Percentiles rank a stretch among this genome's conserved stretches.
Evolutionary conservation across 176 grass and related monocot species (phyloP).

Genomic region (Lolium rigidum): DNA sequence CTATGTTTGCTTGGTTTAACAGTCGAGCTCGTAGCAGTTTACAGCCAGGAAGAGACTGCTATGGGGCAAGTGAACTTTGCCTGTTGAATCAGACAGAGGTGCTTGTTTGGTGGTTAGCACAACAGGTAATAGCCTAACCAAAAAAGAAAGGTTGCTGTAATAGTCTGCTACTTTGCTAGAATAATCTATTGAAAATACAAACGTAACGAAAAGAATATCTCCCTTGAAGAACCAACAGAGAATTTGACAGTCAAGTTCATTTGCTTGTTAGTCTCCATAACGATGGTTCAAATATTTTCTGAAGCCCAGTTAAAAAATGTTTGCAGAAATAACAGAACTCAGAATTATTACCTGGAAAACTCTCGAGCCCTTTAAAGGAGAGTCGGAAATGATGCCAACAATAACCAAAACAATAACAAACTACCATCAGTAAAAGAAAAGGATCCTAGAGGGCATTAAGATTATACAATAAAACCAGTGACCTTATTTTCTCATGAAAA

Average conservation of each 20-base stretch:
- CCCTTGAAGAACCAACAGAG: conserved; percentile 4
- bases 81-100: conserved; percentile 16
- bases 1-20: background rate
- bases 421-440: conserved; percentile 39
- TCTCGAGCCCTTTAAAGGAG: conserved; percentile 65
- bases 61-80: background rate
- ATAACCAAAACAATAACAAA: conserved; percentile 41
- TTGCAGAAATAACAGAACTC: conserved; percentile 20
- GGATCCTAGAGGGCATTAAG: conserved; percentile 23
- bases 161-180: conserved; percentile 14
- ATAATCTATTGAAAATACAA: conserved; percentile 20
- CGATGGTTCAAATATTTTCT: conserved; percentile 31
- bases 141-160: background rate
- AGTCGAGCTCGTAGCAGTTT: background rate
- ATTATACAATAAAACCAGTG: conserved; percentile 14
- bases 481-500: conserved; percentile 97
- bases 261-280: conserved; percentile 24
- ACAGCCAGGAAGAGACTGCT: background rate
- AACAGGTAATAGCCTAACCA: conserved; percentile 8
- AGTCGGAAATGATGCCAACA: conserved; percentile 35
- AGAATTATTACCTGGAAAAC: conserved; percentile 76
- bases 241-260: conserved; percentile 4
- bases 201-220: conserved; percentile 8
- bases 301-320: background rate
- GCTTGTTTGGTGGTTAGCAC: conserved; percentile 27